Evolutionary conservation across 768 basidiomycete species (phyloP), one percentile per base, ranked within the genome.

Genomic region (Gymnopilus junonius): DNA sequence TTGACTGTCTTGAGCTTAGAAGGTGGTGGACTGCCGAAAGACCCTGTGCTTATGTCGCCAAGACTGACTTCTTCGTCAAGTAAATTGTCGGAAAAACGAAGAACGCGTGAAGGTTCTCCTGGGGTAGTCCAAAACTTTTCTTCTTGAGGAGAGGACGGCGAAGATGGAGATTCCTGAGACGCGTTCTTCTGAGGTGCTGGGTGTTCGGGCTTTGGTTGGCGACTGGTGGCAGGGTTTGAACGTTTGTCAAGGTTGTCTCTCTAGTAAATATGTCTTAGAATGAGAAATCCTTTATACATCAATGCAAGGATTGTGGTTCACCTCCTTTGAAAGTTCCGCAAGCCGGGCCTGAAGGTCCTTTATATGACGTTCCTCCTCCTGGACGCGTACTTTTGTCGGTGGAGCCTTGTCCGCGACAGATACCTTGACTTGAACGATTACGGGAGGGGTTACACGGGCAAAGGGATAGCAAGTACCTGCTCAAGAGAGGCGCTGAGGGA

Each of bases 61-160:
- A 90, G 74, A 67, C 91, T 86, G 2, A 86, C 82, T 20, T 85
- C 76, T 66, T 92, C 90, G 65, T 91, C 84, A 29, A 89, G 76
- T 14, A 87, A 78, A 62, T 86, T 87, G 40, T 88, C 85, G 1
- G 83, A 82, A 65, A 92, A 91, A 55, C 83, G 85, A 14, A 92
- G 77, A 0, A 85, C 85, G 39, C 87, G 87, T 14, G 81, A 83
- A 1, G 83, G 71, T 10, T 75, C 74, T 2, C 82, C 82, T 7
- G 88, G 87, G 0, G 88, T 87, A 31, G 80, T 83, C 87, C 89
- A 90, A 69, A 89, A 87, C 42, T 79, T 80, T 37, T 86, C 83
- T 70, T 90, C 88, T 27, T 82, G 76, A 14, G 73, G 77, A 8
- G 78, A 69, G 74, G 72, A 59, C 23, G 75, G 66, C 40, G 69